A percentile compares a stretch with the other conserved stretches of the same genome.
Evolutionary conservation across 2,329 filamentous ascomycete species (phyloP).

Genomic region (Ceratocystis diversiconidia): DNA sequence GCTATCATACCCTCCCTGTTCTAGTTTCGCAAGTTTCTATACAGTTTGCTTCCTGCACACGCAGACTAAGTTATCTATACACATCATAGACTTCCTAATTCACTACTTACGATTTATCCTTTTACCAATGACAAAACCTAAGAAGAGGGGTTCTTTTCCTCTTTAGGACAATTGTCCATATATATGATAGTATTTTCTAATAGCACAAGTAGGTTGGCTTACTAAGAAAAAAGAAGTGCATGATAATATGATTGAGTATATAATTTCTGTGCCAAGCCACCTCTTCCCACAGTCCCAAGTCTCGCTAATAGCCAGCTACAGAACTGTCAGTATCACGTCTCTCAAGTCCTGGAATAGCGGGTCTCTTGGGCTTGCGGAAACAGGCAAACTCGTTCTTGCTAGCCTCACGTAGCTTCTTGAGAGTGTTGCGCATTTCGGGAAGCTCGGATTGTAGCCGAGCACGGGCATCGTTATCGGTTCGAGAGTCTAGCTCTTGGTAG

Average conservation of each 20-base stretch:
- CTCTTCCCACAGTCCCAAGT: neutral
- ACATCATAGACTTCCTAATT: slow-evolving; percentile 5
- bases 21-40: slow-evolving; percentile 8
- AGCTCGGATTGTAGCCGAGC: slow-evolving; percentile 70
- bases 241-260: neutral
- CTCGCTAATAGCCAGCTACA: neutral
- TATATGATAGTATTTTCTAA: neutral
- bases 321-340: slow-evolving; percentile 15
- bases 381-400: slow-evolving; percentile 81
- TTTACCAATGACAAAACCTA: neutral
- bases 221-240: neutral
- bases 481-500: slow-evolving; percentile 76
- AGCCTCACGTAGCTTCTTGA: slow-evolving; percentile 71
- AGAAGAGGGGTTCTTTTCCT: neutral
- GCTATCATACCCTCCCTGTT: neutral
- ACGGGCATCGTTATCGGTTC: slow-evolving; percentile 78
- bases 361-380: slow-evolving; percentile 51
- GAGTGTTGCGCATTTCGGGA: slow-evolving; percentile 70
- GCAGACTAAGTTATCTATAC: neutral
- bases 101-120: neutral
- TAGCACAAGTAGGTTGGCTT: neutral
- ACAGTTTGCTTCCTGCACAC: slow-evolving; percentile 3
- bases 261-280: neutral
- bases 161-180: neutral
- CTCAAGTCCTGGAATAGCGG: slow-evolving; percentile 13